Evolutionary conservation across 129 eudicot genomes (phyloP), one percentile per base, ranked within the genome.

Genomic region (Centrapalus pauciflorus): DNA sequence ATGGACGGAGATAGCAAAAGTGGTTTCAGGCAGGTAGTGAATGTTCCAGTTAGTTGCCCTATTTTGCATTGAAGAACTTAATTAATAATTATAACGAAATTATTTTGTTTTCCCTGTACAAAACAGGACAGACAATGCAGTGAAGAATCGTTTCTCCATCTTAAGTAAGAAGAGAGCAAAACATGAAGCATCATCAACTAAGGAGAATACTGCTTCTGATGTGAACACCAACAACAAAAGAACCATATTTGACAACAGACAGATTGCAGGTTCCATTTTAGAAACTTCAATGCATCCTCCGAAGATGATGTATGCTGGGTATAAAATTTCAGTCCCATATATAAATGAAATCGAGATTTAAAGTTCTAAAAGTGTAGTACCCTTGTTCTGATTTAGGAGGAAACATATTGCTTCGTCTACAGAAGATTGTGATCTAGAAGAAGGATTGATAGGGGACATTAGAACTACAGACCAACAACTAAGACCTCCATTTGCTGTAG

Each of bases 1-100:
- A 78, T 92, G 98, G 98, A 92, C 98, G 20, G 98, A 88, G 65
- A 92, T 92, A 58, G 98, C 98, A 12, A 92, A 92, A 89, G 98
- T 92, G 64, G 96, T 92, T 59, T 83, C 98, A 40, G 98, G 96
- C 80, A 92, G 98, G 98, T 92, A 83, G 57, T 0, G 10, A 33
- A 27, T 23, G 50, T 67, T 59, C 14, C 13, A 27, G 56, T 14
- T 43, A 33, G 32, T 64, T 21, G 1, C 1, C 1, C 27, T 13
- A 3, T 50, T 24, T 56, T 13, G n/a, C 33, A 11, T 33, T 54
- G 26, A 67, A 34, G 5, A 34, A 33, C 14, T 13, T 3, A 21
- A 20, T 40, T 50, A 37, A 30, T 9, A 30, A 45, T 48, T 33
- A 27, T 37, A 56, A 38, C 58, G 52, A 45, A 37, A 0, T 62